phyloP scores from a whole-genome alignment of 176 grass and related monocot genomes.

The Dendrocalamus sinicus region DNA sequence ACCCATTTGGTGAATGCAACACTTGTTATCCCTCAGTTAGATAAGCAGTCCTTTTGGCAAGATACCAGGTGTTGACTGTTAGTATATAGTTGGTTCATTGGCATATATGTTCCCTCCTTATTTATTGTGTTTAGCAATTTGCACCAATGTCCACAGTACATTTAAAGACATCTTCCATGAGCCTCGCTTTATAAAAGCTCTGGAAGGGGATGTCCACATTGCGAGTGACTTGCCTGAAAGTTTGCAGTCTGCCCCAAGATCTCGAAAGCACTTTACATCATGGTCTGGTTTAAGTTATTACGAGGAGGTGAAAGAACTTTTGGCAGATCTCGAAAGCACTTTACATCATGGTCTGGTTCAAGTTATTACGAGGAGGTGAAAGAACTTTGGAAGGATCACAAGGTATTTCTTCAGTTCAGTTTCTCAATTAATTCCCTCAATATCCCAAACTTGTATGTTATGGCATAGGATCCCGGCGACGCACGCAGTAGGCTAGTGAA shows the following conservation, averaged over 20 bases:
- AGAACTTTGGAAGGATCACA: constrained; percentile 82
- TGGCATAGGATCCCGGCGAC: neutral
- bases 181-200: constrained; percentile 72
- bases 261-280: constrained; percentile 91
- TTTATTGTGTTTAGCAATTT: constrained; percentile 26
- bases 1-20: constrained; percentile 92
- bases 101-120: neutral
- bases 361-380: constrained; percentile 77
- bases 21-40: constrained; percentile 90
- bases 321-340: constrained; percentile 76
- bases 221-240: constrained; percentile 69
- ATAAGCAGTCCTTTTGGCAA: constrained; percentile 97
- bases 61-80: constrained; percentile 71
- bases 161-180: constrained; percentile 93
- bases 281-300: constrained; percentile 90
- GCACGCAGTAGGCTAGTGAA: too few species aligned
- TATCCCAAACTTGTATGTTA: neutral
- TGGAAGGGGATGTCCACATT: constrained; percentile 81
- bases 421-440: neutral
- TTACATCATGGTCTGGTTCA: constrained; percentile 88
- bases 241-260: constrained; percentile 74
- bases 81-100: constrained; percentile 6
- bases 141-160: constrained; percentile 48
- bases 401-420: constrained; percentile 60
- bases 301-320: constrained; percentile 39